Evolutionary conservation across 2,329 filamentous ascomycete genomes (phyloP).

Genomic region (Colletotrichum orchidophilum): DNA sequence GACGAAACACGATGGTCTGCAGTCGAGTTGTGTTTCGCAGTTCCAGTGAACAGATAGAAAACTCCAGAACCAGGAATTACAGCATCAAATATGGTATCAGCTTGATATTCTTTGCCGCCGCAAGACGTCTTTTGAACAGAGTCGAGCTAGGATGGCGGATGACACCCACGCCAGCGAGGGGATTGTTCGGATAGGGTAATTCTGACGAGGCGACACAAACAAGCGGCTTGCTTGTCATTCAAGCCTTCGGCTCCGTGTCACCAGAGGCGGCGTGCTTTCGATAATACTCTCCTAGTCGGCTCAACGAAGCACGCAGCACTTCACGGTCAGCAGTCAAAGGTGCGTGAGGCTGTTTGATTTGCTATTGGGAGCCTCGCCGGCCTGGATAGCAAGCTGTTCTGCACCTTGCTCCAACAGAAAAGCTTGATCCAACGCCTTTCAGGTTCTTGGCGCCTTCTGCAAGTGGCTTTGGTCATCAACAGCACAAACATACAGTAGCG

Average conservation of each 20-base stretch:
- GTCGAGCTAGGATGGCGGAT: too few relatives aligned
- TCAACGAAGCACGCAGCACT: background rate
- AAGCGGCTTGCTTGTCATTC: slow-evolving; percentile 4
- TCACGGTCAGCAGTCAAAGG: background rate
- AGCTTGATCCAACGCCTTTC: background rate
- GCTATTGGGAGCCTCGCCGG: background rate
- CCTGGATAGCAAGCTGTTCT: background rate
- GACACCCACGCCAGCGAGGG: background rate
- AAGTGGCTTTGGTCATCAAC: background rate
- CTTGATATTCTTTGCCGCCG: background rate
- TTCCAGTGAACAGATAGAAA: background rate
- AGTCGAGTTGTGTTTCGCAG: background rate
- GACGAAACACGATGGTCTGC: slow-evolving; percentile 16
- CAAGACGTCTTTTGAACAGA: background rate
- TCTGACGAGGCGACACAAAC: slow-evolving; percentile 7
- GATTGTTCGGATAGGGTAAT: slow-evolving; percentile 13
- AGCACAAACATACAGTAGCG: background rate
- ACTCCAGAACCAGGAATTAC: too few relatives aligned
- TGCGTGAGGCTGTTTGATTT: background rate
- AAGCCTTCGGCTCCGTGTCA: slow-evolving; percentile 6
- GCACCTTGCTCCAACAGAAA: background rate
- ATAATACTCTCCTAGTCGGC: background rate
- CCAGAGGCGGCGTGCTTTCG: background rate
- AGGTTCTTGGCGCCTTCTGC: background rate
- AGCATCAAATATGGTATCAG: too few relatives aligned